A percentile compares a stretch with the other conserved stretches of the same genome.
Conservation (phyloP, 306 rosid species). For the Quercus parvula region DNA sequence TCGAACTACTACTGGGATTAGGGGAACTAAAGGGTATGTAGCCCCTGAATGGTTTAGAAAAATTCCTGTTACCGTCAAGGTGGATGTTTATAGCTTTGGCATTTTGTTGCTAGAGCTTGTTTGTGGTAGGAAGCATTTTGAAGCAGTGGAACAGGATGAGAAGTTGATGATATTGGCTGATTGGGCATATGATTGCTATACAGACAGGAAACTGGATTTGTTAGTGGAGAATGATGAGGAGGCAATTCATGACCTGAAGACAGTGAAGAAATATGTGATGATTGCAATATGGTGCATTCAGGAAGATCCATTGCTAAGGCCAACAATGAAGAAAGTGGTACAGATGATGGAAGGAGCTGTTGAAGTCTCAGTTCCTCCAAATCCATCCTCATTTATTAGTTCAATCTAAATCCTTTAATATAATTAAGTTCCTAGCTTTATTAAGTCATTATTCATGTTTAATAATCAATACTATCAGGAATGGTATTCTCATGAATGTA, state of each 20-base stretch:
- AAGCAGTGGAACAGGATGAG: neutral
- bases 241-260: slow-evolving; percentile 14
- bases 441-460: no score
- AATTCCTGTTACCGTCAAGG: slow-evolving; percentile 35
- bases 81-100: slow-evolving; percentile 44
- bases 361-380: slow-evolving; percentile 26
- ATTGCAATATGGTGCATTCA: slow-evolving; percentile 45
- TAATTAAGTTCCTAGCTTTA: no score
- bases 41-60: slow-evolving; percentile 36
- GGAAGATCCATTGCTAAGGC: slow-evolving; percentile 38
- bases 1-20: slow-evolving; percentile 6
- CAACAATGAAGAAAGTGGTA: slow-evolving; percentile 30
- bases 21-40: slow-evolving; percentile 36
- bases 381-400: slow-evolving; percentile 18
- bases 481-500: no score
- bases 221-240: slow-evolving; percentile 13
- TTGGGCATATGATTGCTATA: slow-evolving; percentile 41
- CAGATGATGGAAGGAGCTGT: slow-evolving; percentile 40
- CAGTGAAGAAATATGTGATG: slow-evolving; percentile 26
- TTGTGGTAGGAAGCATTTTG: slow-evolving; percentile 29
- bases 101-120: slow-evolving; percentile 30
- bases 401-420: neutral
- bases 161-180: slow-evolving; percentile 30
- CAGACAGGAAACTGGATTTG: neutral
- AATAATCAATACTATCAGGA: no score